These are phyloP conservation scores for Eimeria acervulina DNA, from an alignment of 169 alveolate species.

Conservation along the genomic window DNA sequence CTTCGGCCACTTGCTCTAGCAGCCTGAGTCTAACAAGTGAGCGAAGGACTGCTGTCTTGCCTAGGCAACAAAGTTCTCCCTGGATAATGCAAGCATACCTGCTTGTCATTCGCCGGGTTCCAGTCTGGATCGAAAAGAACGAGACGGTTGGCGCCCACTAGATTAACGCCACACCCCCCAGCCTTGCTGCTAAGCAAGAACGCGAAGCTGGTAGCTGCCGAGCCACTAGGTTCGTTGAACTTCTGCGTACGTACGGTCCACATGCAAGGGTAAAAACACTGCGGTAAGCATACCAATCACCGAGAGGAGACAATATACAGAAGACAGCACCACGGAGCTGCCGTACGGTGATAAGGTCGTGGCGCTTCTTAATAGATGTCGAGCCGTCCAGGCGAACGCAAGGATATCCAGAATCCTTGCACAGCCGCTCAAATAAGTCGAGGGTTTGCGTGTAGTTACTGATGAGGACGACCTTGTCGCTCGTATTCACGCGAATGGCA, in stretches of 20 bases:
- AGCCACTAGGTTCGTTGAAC: conserved; percentile 91
- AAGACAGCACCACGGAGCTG: neutral
- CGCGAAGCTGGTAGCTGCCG: conserved; percentile 90
- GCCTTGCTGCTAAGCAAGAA: conserved; percentile 97
- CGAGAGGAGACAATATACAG: neutral
- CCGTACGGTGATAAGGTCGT: conserved; percentile 90
- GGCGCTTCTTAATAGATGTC: conserved; percentile 92
- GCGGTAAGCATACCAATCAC: neutral
- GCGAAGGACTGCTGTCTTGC: neutral
- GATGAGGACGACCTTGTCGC: conserved; percentile 95
- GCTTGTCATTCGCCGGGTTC: conserved; percentile 99
- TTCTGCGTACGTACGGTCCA: conserved; percentile 77
- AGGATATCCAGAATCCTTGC: conserved; percentile 92
- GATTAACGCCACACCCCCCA: conserved; percentile 99
- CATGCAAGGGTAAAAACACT: neutral
- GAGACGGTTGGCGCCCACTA: conserved; percentile 98
- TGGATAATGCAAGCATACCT: conserved; percentile 86
- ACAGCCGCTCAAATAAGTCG: conserved; percentile 93
- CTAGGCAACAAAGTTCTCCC: neutral
- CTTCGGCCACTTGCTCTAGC: neutral
- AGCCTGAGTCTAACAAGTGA: neutral
- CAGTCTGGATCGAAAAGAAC: conserved; percentile 99
- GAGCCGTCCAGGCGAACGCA: conserved; percentile 95
- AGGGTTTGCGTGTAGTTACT: conserved; percentile 96
- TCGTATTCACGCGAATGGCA: conserved; percentile 86